These are phyloP conservation scores for Russula dissimulans DNA, from an alignment of 768 basidiomycete species.

Conservation along the genomic window DNA sequence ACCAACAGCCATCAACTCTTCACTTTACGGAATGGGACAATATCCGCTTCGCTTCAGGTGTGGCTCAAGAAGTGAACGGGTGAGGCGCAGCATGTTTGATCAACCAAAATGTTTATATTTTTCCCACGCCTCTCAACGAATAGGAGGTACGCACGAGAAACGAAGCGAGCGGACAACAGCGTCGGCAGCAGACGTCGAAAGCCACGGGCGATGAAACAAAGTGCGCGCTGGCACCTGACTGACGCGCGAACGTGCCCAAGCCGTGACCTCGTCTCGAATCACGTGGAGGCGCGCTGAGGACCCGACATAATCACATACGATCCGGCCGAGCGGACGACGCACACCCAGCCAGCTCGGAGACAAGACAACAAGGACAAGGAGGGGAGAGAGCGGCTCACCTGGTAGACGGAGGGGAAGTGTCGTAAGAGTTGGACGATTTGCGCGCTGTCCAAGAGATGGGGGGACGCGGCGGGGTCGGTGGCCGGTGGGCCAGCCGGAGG, in stretches of 20 bases:
- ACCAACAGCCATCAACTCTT: too few species aligned
- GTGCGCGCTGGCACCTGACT: constrained; percentile 12
- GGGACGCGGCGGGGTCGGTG: background rate
- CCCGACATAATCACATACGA: background rate
- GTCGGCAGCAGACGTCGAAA: background rate
- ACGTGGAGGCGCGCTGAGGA: constrained; percentile 12
- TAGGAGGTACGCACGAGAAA: background rate
- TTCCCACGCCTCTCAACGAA: constrained; percentile 16
- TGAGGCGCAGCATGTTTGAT: background rate
- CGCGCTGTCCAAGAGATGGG: constrained; percentile 9
- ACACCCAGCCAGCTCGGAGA: background rate
- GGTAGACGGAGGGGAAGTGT: constrained; percentile 14
- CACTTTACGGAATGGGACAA: background rate
- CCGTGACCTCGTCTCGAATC: constrained; percentile 18
- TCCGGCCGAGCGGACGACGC: background rate
- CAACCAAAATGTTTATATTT: background rate
- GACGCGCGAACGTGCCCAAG: constrained; percentile 20
- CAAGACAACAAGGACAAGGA: background rate
- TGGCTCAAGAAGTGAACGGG: background rate
- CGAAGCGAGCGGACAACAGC: background rate
- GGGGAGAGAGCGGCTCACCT: background rate
- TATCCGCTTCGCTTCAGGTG: background rate
- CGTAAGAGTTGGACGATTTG: constrained; percentile 13
- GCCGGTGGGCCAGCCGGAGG: background rate
- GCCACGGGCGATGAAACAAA: background rate